A percentile compares a stretch with the other conserved stretches of the same genome.
Evolutionary conservation across 164 flowering plant genomes (phyloP).

Genomic region (Vitis cinerea): DNA sequence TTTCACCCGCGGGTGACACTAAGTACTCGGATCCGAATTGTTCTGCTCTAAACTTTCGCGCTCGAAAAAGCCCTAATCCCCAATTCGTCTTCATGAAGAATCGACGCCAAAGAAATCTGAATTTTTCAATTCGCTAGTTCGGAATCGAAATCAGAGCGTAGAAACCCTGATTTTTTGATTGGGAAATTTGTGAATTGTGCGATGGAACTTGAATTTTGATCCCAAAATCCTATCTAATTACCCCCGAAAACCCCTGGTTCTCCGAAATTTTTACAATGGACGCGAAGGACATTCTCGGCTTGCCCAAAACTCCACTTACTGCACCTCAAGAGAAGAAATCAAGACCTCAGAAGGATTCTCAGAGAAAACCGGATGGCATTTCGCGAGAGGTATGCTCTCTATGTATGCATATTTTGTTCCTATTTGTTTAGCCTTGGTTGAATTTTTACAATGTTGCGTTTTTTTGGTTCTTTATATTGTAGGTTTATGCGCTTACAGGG

Average conservation of each 20-base stretch:
- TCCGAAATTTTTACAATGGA: conserved; percentile 47
- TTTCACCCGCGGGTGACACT: neutral
- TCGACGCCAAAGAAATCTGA: neutral
- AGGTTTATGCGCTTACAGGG: conserved; percentile 97
- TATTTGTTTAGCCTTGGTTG: neutral
- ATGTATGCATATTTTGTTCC: neutral
- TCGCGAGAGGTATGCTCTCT: conserved; percentile 75
- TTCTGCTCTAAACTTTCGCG: conserved; percentile 14
- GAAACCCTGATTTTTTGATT: neutral
- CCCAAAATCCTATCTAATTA: neutral
- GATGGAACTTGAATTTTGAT: conserved; percentile 5
- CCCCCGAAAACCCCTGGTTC: conserved; percentile 6
- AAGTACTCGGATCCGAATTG: neutral
- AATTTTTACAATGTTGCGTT: neutral
- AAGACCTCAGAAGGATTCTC: conserved; percentile 80
- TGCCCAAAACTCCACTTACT: conserved; percentile 57
- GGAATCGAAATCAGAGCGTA: neutral
- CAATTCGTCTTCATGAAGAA: neutral
- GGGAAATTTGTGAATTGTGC: neutral
- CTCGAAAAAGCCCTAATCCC: conserved; percentile 17
- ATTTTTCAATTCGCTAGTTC: neutral
- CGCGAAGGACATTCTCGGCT: conserved; percentile 93
- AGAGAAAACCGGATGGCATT: conserved; percentile 97
- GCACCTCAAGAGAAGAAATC: conserved; percentile 75
- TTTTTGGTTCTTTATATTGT: neutral